Conservation (phyloP, 306 rosid genomes). For the Mimosa bimucronata region DNA sequence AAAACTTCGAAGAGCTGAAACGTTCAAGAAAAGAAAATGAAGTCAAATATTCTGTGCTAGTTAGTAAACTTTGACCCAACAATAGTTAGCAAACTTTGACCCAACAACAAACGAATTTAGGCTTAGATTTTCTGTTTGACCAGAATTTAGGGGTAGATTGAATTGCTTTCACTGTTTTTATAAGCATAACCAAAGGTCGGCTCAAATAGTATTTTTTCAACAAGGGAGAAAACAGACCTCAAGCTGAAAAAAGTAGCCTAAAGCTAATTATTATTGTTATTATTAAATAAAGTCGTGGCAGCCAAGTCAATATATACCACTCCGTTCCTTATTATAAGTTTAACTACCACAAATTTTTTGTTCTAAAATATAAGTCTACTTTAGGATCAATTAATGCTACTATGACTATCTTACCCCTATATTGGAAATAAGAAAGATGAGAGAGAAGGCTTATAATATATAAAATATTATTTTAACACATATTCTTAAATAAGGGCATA, state of each 20-base stretch:
- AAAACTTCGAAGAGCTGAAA: not conserved
- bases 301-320: too few species aligned
- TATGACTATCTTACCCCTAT: too few species aligned
- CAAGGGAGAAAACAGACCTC: not conserved
- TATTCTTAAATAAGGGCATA: too few species aligned
- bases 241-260: not conserved
- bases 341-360: too few species aligned
- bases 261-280: not conserved
- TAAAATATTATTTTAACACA: too few species aligned
- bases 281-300: too few species aligned
- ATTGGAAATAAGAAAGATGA: too few species aligned
- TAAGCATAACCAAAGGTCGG: not conserved
- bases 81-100: constrained; percentile 4
- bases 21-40: not conserved
- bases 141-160: not conserved
- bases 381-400: too few species aligned
- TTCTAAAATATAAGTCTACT: too few species aligned
- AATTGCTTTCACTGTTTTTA: not conserved
- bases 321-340: too few species aligned
- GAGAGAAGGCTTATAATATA: too few species aligned
- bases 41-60: not conserved
- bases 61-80: not conserved
- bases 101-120: not conserved
- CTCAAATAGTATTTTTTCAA: not conserved
- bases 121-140: not conserved